These are phyloP conservation scores for Aspergillus ochraceus DNA, from an alignment of 2,329 filamentous ascomycete species.

Conservation along the genomic window DNA sequence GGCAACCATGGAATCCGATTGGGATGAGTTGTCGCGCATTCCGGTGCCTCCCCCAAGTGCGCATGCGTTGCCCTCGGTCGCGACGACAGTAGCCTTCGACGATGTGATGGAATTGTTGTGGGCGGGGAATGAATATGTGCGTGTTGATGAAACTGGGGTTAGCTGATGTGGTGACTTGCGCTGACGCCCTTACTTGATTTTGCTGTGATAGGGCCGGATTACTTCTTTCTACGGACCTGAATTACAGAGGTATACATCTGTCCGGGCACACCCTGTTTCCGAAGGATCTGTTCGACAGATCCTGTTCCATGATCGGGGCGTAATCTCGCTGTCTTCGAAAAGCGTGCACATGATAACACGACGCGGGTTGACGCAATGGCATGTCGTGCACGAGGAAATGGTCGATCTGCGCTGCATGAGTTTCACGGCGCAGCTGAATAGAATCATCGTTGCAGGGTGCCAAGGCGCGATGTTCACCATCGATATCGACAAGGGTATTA, in stretches of 20 bases:
- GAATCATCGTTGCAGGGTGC: slow-evolving; percentile 83
- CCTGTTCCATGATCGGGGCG: slow-evolving; percentile 85
- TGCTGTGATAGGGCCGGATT: slow-evolving; percentile 69
- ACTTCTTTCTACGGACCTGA: slow-evolving; percentile 85
- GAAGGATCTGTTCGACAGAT: slow-evolving; percentile 85
- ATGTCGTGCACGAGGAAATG: slow-evolving; percentile 78
- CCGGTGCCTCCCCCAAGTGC: slow-evolving; percentile 74
- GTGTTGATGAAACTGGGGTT: slow-evolving; percentile 27
- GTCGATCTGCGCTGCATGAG: slow-evolving; percentile 90
- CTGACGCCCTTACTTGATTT: slow-evolving; percentile 12
- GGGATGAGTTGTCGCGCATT: slow-evolving; percentile 73
- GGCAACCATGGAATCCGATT: slow-evolving; percentile 49
- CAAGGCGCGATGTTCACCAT: slow-evolving; percentile 83
- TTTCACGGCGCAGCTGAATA: slow-evolving; percentile 82
- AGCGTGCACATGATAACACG: slow-evolving; percentile 88
- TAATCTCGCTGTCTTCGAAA: slow-evolving; percentile 78
- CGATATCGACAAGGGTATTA: slow-evolving; percentile 69
- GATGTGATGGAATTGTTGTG: slow-evolving; percentile 85
- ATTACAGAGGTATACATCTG: slow-evolving; percentile 85
- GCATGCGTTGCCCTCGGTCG: slow-evolving; percentile 68
- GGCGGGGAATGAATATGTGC: slow-evolving; percentile 87
- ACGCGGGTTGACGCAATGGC: slow-evolving; percentile 83
- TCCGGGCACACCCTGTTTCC: slow-evolving; percentile 70
- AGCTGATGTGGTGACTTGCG: slow-evolving; percentile 4
- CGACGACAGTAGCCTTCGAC: slow-evolving; percentile 85